Evolutionary conservation across 1,139 yeast species (phyloP).

Genomic region (Lodderomyces orthopsilosis): DNA sequence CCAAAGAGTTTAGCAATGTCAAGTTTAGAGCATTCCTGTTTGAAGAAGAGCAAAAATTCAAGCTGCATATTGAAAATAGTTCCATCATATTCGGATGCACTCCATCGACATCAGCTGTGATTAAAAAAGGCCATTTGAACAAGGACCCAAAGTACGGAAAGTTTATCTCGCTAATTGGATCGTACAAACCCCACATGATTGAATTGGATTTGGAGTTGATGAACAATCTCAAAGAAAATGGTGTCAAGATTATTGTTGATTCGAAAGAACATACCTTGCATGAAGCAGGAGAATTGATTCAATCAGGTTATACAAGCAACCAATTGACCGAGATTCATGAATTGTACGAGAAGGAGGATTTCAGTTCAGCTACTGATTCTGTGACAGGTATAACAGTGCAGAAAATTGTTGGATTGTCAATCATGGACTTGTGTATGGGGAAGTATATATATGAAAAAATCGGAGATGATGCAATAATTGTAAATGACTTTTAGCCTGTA

Average conservation of each 20-base stretch:
- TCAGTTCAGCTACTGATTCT: conserved; percentile 9
- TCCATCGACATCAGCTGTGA: conserved; percentile 52
- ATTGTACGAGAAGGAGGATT: conserved; percentile 18
- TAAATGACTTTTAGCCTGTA: conserved; percentile 13
- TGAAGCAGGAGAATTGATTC: conserved; percentile 67
- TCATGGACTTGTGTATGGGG: conserved; percentile 58
- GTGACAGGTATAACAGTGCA: conserved; percentile 35
- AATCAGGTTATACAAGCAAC: conserved; percentile 32
- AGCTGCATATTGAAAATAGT: conserved; percentile 25
- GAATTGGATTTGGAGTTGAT: conserved; percentile 52
- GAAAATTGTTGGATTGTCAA: conserved; percentile 59
- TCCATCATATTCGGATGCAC: conserved; percentile 56
- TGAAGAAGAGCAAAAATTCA: conserved; percentile 15
- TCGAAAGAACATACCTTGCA: conserved; percentile 52
- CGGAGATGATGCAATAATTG: conserved; percentile 11
- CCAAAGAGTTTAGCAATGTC: conserved; percentile 22
- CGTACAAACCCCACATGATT: conserved; percentile 66
- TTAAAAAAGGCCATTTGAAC: conserved; percentile 35
- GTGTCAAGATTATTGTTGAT: conserved; percentile 52
- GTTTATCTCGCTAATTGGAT: conserved; percentile 62
- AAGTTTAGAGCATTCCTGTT: conserved; percentile 22
- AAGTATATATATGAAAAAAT: conserved; percentile 21
- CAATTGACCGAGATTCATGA: conserved; percentile 48
- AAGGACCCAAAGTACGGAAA: conserved; percentile 25
- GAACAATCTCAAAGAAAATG: conserved; percentile 21